Conservation (phyloP, 1,284 basidiomycete genomes). For the Ganoderma lingzhi region DNA sequence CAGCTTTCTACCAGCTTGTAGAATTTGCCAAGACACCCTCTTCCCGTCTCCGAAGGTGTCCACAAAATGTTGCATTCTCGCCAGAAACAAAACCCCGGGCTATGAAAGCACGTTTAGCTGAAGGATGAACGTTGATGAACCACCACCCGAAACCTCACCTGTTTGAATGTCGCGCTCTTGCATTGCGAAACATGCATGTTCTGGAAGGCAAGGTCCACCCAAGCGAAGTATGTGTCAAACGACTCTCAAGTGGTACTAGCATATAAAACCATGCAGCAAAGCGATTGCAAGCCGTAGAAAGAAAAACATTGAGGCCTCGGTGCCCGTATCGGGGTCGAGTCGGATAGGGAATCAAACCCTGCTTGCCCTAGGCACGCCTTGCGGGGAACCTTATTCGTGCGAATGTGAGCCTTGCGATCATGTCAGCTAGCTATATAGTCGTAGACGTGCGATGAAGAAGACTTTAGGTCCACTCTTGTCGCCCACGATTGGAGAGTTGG, state of each 20-base stretch:
- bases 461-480: too few species aligned
- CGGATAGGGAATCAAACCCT: background rate
- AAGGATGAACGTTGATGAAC: too few species aligned
- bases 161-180: background rate
- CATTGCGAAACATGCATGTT: constrained; percentile 37
- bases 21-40: constrained; percentile 10
- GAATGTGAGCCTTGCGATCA: too few species aligned
- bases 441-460: too few species aligned
- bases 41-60: background rate
- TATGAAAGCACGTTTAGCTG: too few species aligned
- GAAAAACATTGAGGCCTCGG: background rate
- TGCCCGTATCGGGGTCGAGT: constrained; percentile 18
- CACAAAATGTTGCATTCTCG: background rate
- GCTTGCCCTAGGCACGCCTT: background rate
- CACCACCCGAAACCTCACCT: too few species aligned
- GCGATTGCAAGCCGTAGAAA: background rate
- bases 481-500: too few species aligned
- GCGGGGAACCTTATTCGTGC: background rate
- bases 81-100: constrained; percentile 23
- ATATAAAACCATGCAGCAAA: constrained; percentile 10
- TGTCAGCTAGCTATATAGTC: too few species aligned
- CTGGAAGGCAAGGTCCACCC: constrained; percentile 30
- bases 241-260: constrained; percentile 30
- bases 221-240: constrained; percentile 28
- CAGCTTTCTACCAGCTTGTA: background rate